Evolutionary conservation across 371 early-diverging fungal genomes (phyloP), one percentile per base, ranked within the genome.

Genomic region (Apophysomyces sp.): DNA sequence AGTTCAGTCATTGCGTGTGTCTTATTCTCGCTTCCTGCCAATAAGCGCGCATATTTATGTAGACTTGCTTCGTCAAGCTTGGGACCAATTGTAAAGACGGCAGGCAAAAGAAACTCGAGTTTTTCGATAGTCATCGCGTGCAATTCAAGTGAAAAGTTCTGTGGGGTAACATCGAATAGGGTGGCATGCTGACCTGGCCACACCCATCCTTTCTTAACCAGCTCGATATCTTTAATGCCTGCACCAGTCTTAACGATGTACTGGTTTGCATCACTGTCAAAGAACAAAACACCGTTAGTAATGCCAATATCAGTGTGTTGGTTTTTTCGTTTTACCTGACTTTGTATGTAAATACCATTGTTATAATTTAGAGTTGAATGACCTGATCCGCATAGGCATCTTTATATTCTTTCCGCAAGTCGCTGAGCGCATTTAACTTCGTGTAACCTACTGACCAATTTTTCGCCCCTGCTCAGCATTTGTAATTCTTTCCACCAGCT

Each of bases 121-220:
- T 84, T 83, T 51, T 84, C 83, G 7, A 73, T 73, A 18, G 62
- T 65, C 84, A 84, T 83, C 13, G 81, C 83, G 28, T 83, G 73
- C 21, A 84, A 61, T 24, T 68, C 63, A 9, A 83, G 67, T 15
- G 76, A 63, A 60, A 80, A 79, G 58, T 77, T 82, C 52, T 68
- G 58, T 26, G 84, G 84, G 11, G 80, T 68, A n/a, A 82, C 63
- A 55, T 64, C 62, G 62, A 80, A 64, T 36, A 60, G 53, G 12
- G 60, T 41, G 7, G 60, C 57, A 37, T 57, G 28, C 56, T 74
- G 74, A 31, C 68, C 72, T 15, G 74, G 76, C n/a, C 82, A 72
- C 21, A 86, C 85, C 71, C 79, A 80, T 36, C 83, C 81, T 62
- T 87, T 84, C 74, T 86, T 87, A 40, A 79, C 79, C 52, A 86